These are phyloP conservation scores for Trichoderma guizhouense DNA, from an alignment of 2,329 filamentous ascomycete genomes.

Conservation along the genomic window DNA sequence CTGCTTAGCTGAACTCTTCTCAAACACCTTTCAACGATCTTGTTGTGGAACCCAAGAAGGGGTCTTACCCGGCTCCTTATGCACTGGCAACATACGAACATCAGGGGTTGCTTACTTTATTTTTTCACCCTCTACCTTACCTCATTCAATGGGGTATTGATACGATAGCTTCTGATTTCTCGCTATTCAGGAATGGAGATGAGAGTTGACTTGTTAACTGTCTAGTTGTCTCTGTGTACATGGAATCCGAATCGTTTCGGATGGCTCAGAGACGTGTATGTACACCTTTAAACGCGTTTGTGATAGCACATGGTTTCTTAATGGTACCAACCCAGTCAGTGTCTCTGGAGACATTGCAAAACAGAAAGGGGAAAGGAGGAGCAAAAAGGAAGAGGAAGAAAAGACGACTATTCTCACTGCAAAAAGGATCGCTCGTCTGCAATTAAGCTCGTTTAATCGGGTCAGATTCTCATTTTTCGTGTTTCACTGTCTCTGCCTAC, in stretches of 20 bases:
- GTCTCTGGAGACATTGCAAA: not conserved
- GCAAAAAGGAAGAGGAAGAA: not conserved
- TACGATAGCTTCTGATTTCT: slow-evolving; percentile 5
- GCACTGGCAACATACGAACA: not conserved
- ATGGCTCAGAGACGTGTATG: slow-evolving; percentile 20
- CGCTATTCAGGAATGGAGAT: not conserved
- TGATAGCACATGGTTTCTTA: slow-evolving; percentile 4
- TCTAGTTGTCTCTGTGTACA: slow-evolving; percentile 13
- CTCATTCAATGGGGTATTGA: not conserved
- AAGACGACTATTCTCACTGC: not conserved
- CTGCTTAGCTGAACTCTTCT: slow-evolving; percentile 2
- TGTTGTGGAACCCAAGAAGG: not conserved
- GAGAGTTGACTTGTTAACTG: not conserved
- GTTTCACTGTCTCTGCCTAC: not conserved
- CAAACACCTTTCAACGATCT: not conserved
- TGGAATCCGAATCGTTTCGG: slow-evolving; percentile 18
- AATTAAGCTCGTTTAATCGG: not conserved
- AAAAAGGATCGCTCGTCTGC: not conserved
- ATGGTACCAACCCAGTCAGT: not conserved
- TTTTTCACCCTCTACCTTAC: not conserved
- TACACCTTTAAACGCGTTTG: slow-evolving; percentile 25
- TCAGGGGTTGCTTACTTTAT: not conserved
- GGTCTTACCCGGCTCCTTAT: not conserved
- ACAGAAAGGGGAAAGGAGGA: not conserved
- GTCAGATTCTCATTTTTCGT: not conserved